Evolutionary conservation across 495 filamentous ascomycete genomes (phyloP).

Genomic region (Tuber brumale): DNA sequence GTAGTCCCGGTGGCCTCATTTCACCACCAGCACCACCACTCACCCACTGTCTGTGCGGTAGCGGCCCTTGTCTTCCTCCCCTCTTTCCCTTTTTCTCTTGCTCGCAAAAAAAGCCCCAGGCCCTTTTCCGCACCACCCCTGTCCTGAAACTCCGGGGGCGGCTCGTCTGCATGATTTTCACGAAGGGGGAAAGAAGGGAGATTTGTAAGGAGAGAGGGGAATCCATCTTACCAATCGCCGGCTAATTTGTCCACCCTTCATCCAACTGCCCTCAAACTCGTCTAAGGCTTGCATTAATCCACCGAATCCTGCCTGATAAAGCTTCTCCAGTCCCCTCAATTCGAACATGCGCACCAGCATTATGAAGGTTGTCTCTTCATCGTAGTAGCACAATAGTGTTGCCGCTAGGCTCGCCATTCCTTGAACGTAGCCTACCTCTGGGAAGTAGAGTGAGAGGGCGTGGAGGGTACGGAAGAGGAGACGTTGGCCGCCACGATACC

Average conservation of each 20-base stretch:
- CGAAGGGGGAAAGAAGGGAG: neutral
- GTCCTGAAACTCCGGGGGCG: conserved; percentile 3
- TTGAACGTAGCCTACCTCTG: conserved; percentile 90
- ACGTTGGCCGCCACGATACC: conserved; percentile 86
- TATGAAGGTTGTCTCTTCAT: conserved; percentile 87
- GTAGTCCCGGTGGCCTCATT: neutral
- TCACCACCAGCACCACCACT: neutral
- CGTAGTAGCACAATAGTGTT: conserved; percentile 91
- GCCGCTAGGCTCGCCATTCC: conserved; percentile 94
- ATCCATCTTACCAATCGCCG: conserved; percentile 61
- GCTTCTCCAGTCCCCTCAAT: conserved; percentile 71
- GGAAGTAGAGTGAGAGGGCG: conserved; percentile 82
- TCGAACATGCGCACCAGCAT: conserved; percentile 93
- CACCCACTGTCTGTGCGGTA: neutral
- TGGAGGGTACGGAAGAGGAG: conserved; percentile 90
- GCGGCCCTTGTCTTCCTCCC: neutral
- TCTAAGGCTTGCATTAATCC: conserved; percentile 81
- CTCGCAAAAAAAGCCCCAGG: neutral
- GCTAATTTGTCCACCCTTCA: conserved; percentile 66
- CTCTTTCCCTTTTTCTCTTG: neutral
- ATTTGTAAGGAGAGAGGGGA: neutral
- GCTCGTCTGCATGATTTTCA: neutral
- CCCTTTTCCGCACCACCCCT: neutral
- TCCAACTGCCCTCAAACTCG: conserved; percentile 84
- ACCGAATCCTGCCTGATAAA: conserved; percentile 78